These are phyloP conservation scores for Leccinum barrowsii DNA, from an alignment of 768 basidiomycete species.

Conservation along the genomic window DNA sequence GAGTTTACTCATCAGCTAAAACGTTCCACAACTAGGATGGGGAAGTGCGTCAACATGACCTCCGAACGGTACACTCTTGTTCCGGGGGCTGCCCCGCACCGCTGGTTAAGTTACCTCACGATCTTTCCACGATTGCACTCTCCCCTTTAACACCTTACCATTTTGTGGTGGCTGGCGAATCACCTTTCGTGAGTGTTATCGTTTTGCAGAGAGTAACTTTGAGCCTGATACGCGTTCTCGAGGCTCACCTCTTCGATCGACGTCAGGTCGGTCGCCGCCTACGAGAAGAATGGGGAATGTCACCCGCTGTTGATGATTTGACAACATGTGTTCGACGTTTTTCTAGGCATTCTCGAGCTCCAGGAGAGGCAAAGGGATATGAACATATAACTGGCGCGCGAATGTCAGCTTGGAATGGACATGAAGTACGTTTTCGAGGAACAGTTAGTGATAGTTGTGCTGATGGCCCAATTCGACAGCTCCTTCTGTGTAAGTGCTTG, in stretches of 20 bases:
- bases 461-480: constrained; percentile 36
- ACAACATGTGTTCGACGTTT: constrained; percentile 83
- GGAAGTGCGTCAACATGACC: constrained; percentile 82
- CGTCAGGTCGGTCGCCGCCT: constrained; percentile 63
- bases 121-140: constrained; percentile 69
- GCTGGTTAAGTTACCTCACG: constrained; percentile 59
- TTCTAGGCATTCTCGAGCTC: constrained; percentile 44
- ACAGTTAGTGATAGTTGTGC: background rate
- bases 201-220: background rate
- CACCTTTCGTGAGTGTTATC: constrained; percentile 57
- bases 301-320: constrained; percentile 43
- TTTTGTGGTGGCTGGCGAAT: constrained; percentile 81
- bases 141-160: constrained; percentile 81
- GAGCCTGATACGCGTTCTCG: constrained; percentile 2
- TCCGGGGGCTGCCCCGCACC: constrained; percentile 61
- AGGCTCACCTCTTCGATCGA: constrained; percentile 65
- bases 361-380: constrained; percentile 33
- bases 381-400: constrained; percentile 78
- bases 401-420: constrained; percentile 66
- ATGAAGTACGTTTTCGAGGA: constrained; percentile 51
- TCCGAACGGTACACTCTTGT: constrained; percentile 70
- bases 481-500: constrained; percentile 55
- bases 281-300: constrained; percentile 66
- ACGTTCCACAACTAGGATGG: constrained; percentile 59
- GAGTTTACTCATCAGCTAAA: constrained; percentile 9